Evolutionary conservation across 2,329 filamentous ascomycete species (phyloP), one percentile per base, ranked within the genome.

Genomic region (Rhynchosporium agropyri): DNA sequence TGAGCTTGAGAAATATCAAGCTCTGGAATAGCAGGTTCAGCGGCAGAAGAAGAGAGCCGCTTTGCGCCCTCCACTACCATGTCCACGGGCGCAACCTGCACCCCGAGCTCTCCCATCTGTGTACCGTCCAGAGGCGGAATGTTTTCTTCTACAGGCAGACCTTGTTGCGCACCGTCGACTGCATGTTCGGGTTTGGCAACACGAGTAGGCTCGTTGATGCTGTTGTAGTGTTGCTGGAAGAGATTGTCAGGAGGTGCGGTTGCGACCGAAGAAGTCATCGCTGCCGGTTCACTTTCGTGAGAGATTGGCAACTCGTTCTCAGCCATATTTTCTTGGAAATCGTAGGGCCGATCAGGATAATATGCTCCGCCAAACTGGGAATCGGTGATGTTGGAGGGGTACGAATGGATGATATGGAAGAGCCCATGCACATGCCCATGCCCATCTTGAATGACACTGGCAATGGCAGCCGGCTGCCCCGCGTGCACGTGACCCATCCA

Each of bases 241-340:
- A 29, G 40, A 20, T 10, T 55, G 59, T 12, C 29, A 56, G 29
- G 54, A 46, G 55, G 62, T 60, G 43, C 59, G 36, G 48, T 58
- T 68, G 66, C 70, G 69, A 71, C 51, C 73, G 73, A 74, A 70
- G 72, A 74, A 70, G 72, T 74, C 73, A 74, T 74, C 72, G 69
- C 71, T 74, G 72, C 69, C 70, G 63, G 69, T 67, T 64, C n/a
- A 46, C 43, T 65, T 36, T 20, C 33, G 7, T 40, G 36, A 40
- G 29, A 65, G 61, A 65, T 61, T 60, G 69, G 72, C 72, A 74
- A 71, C 72, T 74, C 73, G 60, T 74, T 67, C 73, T 74, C 71
- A 71, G 66, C 65, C 58, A 46, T 45, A 26, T 46, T 13, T 61
- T 33, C 9, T 33, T 42, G 51, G 29, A 20, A 43, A 43, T 36